phyloP scores from a whole-genome alignment of 495 filamentous ascomycete genomes.

The Aspergillus sparsus region DNA sequence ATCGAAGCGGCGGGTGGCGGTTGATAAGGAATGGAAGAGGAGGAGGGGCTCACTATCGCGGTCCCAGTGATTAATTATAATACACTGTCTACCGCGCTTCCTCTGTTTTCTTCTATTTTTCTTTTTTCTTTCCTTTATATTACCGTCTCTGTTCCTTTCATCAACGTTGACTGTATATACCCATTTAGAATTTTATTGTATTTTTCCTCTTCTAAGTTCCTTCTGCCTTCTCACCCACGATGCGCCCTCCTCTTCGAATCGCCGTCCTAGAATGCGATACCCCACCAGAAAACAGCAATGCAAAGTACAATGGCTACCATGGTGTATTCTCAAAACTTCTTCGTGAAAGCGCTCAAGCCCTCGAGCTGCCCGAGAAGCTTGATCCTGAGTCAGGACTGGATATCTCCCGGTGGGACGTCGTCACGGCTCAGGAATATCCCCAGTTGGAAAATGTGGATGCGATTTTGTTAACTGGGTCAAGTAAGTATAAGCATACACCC shows the following conservation, averaged over 20 bases:
- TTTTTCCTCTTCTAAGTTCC: no score
- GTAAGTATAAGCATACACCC: constrained; percentile 28
- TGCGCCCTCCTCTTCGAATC: constrained; percentile 66
- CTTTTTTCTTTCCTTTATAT: no score
- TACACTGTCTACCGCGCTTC: no score
- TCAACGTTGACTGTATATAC: no score
- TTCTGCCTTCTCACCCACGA: constrained; percentile 16
- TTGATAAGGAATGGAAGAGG: no score
- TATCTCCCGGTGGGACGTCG: constrained; percentile 68
- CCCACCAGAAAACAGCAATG: constrained; percentile 55
- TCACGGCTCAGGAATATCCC: constrained; percentile 62
- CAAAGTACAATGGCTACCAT: constrained; percentile 70
- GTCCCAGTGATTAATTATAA: no score
- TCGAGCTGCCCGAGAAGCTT: constrained; percentile 32
- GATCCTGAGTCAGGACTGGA: constrained; percentile 52
- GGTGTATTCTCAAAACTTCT: constrained; percentile 71
- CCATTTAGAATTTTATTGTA: no score
- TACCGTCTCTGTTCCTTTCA: no score
- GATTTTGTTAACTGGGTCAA: constrained; percentile 76
- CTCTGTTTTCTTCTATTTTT: no score
- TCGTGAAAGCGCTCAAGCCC: constrained; percentile 45
- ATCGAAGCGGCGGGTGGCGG: no score
- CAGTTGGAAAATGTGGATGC: constrained; percentile 73
- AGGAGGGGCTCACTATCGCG: no score
- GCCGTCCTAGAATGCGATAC: constrained; percentile 84